Base-by-base conservation (phyloP, 257 asterid genomes). In the Echium plantagineum region DNA sequence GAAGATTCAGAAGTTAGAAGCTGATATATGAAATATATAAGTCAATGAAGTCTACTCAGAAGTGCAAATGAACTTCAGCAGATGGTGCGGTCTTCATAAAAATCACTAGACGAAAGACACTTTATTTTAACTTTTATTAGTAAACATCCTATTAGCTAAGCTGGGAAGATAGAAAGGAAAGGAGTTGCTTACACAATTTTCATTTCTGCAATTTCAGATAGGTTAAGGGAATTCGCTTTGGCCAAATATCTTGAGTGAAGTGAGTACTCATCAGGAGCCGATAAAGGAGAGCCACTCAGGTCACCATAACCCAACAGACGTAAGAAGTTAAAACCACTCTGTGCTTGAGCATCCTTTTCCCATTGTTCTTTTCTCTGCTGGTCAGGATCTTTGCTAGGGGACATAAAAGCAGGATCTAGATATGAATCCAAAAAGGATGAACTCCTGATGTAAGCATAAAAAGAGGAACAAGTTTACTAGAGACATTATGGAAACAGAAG, bases 331-430 rank as follows among this genome's bases (percentile, higher is more conserved):
- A 83, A 85, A 64, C 93, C 83, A 48, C 74, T 87, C 65, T 80
- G 85, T 21, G 94, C 94, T 74, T 87, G 32, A 28, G 32, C 89
- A 28, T 95, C 78, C 70, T 79, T 90, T 80, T 85, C 91, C 96
- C 94, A 87, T 62, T 90, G 95, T 78, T 87, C 95, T 78, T 72
- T 72, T 60, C 93, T 85, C 57, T 80, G 77, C 83, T 87, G 87
- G 65, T 89, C 97, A 51, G 95, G 97, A 62, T 89, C 95, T 69
- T 84, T 86, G 66, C 84, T 86, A 77, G 82, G 74, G 68, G 97
- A 89, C 97, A 89, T 84, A 75, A 89, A 89, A 55, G 87, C 87
- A 75, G 95, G 98, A 76, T 90, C 98, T 68, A 90, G 73, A 75
- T 83, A 90, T 59, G 93, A 71, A 62, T 79, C 98, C 84, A 90